Evolutionary conservation across 1,139 yeast genomes (phyloP).

Genomic region (Geotrichum restrictum): DNA sequence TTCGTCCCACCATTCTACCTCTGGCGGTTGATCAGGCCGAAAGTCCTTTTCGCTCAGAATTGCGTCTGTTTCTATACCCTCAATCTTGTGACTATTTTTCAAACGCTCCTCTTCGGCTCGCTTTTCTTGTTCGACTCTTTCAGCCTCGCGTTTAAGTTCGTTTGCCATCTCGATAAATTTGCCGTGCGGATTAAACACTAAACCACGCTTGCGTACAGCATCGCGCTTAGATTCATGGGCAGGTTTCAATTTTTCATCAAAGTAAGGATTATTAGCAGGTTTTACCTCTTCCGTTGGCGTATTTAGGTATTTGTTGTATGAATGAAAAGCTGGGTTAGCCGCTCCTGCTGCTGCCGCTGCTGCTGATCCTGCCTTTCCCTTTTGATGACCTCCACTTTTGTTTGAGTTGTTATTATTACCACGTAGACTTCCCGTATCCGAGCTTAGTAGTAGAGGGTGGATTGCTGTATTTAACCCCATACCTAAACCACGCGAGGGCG

Average conservation of each 20-base stretch:
- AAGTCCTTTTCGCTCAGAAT: constrained; percentile 14
- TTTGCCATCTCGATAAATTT: constrained; percentile 58
- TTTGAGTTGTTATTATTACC: neutral
- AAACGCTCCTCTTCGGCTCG: constrained; percentile 30
- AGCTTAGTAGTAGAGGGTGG: constrained; percentile 54
- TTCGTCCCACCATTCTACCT: constrained; percentile 81
- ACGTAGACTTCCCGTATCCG: constrained; percentile 4
- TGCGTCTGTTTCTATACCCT: constrained; percentile 18
- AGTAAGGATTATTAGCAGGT: constrained; percentile 46
- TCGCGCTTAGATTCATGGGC: constrained; percentile 29
- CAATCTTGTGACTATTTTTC: constrained; percentile 24
- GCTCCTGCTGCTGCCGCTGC: neutral
- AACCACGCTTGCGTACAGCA: constrained; percentile 38
- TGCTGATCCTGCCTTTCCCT: neutral
- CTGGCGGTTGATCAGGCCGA: constrained; percentile 50
- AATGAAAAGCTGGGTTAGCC: constrained; percentile 1
- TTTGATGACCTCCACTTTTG: neutral
- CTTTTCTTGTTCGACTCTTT: constrained; percentile 38
- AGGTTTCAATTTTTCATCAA: constrained; percentile 41
- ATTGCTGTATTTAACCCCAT: constrained; percentile 52
- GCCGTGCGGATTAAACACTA: constrained; percentile 57
- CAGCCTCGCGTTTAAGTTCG: constrained; percentile 45
- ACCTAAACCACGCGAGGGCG: constrained; percentile 24
- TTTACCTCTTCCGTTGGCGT: constrained; percentile 6
- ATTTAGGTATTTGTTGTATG: constrained; percentile 19